Evolutionary conservation across 345 rosid species (phyloP).

Genomic region (Boechera divaricarpa): DNA sequence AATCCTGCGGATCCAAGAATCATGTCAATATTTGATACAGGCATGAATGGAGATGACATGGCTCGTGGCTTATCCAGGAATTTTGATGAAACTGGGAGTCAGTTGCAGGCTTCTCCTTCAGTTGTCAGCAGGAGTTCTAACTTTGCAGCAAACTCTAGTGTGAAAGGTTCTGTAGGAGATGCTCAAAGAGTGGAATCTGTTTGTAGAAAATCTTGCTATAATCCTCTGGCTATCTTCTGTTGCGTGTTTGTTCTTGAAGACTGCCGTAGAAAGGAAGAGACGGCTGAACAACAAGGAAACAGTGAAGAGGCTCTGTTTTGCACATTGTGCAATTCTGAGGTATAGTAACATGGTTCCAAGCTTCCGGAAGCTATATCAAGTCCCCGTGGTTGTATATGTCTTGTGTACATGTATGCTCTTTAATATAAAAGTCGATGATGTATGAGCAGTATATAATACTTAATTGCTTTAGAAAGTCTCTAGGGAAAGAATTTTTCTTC

Average conservation of each 20-base stretch:
- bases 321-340: conserved; percentile 93
- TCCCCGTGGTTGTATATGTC: background rate
- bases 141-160: conserved; percentile 62
- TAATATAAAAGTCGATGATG: background rate
- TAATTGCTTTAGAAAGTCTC: background rate
- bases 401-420: conserved; percentile 21
- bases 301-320: conserved; percentile 81
- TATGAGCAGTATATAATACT: conserved; percentile 1
- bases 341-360: conserved; percentile 40
- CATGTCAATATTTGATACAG: conserved; percentile 67
- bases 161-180: conserved; percentile 67
- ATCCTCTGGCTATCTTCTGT: conserved; percentile 63
- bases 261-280: conserved; percentile 67
- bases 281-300: conserved; percentile 57
- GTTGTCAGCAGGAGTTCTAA: conserved; percentile 70
- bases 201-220: conserved; percentile 44
- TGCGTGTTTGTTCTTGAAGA: conserved; percentile 77
- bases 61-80: conserved; percentile 47
- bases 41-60: conserved; percentile 39
- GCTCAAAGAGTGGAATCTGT: conserved; percentile 47
- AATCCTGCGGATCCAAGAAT: conserved; percentile 99
- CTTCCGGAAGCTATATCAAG: background rate
- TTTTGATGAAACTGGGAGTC: conserved; percentile 64
- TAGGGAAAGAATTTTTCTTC: background rate
- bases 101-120: conserved; percentile 66